A percentile compares a stretch with the other conserved stretches of the same genome.
Conservation (phyloP, 2,329 filamentous ascomycete genomes). For the Pseudohalonectria lignicola region DNA sequence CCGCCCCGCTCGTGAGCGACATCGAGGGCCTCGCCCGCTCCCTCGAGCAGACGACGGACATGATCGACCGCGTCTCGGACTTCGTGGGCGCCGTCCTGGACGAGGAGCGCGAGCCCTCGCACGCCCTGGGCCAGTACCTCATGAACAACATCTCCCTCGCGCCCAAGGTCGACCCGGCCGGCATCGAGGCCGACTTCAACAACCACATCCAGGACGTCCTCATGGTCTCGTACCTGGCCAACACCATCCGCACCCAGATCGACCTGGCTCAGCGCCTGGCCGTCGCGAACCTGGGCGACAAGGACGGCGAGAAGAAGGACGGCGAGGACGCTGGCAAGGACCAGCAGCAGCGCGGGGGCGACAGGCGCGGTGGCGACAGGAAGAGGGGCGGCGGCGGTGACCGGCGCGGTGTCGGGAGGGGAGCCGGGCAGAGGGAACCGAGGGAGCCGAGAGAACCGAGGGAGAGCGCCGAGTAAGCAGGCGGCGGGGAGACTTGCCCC, state of each 20-base stretch:
- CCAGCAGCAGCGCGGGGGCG: slow-evolving; percentile 32
- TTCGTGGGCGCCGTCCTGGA: slow-evolving; percentile 92
- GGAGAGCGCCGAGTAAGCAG: too few species aligned
- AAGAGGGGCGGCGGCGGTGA: slow-evolving; percentile 20
- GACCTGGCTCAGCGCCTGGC: slow-evolving; percentile 92
- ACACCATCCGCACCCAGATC: slow-evolving; percentile 98
- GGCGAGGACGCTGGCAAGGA: slow-evolving; percentile 24
- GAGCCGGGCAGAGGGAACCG: slow-evolving; percentile 38
- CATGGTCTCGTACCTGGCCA: slow-evolving; percentile 95
- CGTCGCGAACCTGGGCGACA: slow-evolving; percentile 55
- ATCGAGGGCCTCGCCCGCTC: slow-evolving; percentile 81
- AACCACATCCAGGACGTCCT: slow-evolving; percentile 99
- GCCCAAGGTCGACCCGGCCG: slow-evolving; percentile 82
- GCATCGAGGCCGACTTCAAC: slow-evolving; percentile 98
- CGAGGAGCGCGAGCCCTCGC: slow-evolving; percentile 82
- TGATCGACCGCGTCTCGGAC: slow-evolving; percentile 82
- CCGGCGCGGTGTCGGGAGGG: slow-evolving; percentile 28
- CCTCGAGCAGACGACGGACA: slow-evolving; percentile 75
- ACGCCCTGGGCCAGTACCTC: slow-evolving; percentile 86
- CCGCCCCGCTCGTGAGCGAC: slow-evolving; percentile 67
- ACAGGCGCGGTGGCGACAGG: slow-evolving; percentile 24
- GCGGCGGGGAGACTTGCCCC: too few species aligned
- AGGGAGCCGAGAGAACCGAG: slow-evolving; percentile 34
- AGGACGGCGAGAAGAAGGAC: slow-evolving; percentile 21
- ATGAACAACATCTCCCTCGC: slow-evolving; percentile 88